Evolutionary conservation across 2,329 filamentous ascomycete genomes (phyloP).

Genomic region (Claviceps maximensis): DNA sequence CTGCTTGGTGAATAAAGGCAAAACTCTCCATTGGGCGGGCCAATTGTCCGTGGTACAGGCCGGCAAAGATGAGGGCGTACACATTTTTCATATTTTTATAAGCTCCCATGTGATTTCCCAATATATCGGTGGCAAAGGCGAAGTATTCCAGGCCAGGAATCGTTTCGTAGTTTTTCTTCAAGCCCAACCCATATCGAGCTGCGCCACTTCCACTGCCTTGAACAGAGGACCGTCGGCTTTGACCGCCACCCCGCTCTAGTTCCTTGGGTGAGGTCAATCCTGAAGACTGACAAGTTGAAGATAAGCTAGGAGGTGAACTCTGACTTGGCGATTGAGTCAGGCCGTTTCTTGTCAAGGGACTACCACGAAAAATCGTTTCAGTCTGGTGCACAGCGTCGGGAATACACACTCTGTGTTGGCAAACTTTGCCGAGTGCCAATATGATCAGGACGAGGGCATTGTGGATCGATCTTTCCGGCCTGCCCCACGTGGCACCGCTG

Average conservation of each 20-base stretch:
- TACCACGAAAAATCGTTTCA: constrained; percentile 21
- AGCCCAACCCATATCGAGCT: constrained; percentile 15
- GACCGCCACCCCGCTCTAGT: constrained; percentile 25
- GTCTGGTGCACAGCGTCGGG: constrained; percentile 39
- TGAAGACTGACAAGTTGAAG: constrained; percentile 34
- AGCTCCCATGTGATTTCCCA: constrained; percentile 68
- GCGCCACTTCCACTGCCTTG: constrained; percentile 22
- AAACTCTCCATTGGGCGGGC: constrained; percentile 79
- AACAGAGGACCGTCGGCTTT: constrained; percentile 38
- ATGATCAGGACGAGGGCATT: constrained; percentile 75
- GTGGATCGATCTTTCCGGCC: constrained; percentile 53
- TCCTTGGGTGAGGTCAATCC: constrained; percentile 40
- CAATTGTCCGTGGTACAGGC: constrained; percentile 79
- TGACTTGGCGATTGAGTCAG: constrained; percentile 38
- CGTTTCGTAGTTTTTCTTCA: constrained; percentile 58
- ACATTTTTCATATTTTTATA: constrained; percentile 72
- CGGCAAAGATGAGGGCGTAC: constrained; percentile 72
- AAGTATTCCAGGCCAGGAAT: constrained; percentile 88
- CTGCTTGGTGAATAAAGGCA: constrained; percentile 43
- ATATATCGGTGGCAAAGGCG: constrained; percentile 70
- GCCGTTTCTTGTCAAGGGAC: constrained; percentile 32
- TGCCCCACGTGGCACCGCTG: constrained; percentile 26
- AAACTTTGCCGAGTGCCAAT: constrained; percentile 78
- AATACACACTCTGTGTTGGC: constrained; percentile 39
- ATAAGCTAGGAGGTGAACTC: constrained; percentile 37